phyloP scores from a whole-genome alignment of 148 eudicot species.

The Arbutus unedo region DNA sequence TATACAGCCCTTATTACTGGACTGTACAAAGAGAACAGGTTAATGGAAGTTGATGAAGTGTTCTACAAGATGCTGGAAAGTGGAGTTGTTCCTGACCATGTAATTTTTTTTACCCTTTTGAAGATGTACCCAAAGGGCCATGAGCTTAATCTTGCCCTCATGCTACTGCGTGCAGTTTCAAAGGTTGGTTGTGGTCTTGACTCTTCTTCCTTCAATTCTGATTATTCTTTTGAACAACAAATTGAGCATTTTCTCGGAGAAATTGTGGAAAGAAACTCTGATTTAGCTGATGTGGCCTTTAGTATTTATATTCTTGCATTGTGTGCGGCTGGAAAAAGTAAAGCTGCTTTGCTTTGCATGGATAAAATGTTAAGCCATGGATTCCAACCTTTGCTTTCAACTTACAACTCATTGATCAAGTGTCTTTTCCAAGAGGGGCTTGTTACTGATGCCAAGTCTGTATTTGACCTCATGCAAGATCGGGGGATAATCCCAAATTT shows the following conservation, averaged over 20 bases:
- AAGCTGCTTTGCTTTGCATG: constrained; percentile 27
- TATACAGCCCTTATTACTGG: constrained; percentile 33
- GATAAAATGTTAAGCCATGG: constrained; percentile 30
- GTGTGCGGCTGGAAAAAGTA: constrained; percentile 25
- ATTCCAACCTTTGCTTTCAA: constrained; percentile 33
- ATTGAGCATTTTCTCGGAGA: constrained; percentile 33
- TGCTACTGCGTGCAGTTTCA: constrained; percentile 35
- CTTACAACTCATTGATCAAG: constrained; percentile 48
- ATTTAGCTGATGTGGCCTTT: constrained; percentile 28
- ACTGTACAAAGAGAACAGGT: constrained; percentile 28
- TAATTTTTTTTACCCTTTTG: constrained; percentile 34
- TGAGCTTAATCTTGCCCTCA: constrained; percentile 32
- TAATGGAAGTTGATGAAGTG: constrained; percentile 24
- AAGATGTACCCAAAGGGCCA: constrained; percentile 30
- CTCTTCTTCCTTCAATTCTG: constrained; percentile 3
- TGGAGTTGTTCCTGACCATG: constrained; percentile 42
- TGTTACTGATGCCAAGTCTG: constrained; percentile 21
- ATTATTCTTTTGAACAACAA: constrained; percentile 17
- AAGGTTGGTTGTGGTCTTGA: constrained; percentile 35
- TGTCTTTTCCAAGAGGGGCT: constrained; percentile 33
- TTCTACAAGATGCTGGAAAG: constrained; percentile 31
- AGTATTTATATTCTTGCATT: constrained; percentile 38
- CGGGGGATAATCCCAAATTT: constrained; percentile 29
- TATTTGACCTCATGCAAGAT: constrained; percentile 37
- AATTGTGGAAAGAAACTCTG: constrained; percentile 24